These are phyloP conservation scores for Pythium rhizo-oryzae DNA, from an alignment of 352 stramenopile genomes.

Conservation along the genomic window DNA sequence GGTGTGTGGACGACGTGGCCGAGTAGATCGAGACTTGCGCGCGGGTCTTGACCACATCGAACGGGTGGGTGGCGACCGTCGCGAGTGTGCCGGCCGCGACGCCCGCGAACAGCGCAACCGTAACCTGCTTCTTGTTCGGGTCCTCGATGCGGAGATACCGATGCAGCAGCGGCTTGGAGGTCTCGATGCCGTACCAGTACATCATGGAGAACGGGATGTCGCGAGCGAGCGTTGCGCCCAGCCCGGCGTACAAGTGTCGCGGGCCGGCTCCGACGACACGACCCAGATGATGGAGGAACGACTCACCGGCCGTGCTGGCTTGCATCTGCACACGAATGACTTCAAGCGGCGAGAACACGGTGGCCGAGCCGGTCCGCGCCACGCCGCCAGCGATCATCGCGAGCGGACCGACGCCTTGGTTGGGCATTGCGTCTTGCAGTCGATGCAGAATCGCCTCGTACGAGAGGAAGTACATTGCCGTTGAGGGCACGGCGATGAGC, in stretches of 20 bases:
- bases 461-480: conserved; percentile 93
- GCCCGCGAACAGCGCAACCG: conserved; percentile 84
- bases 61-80: conserved; percentile 91
- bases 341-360: conserved; percentile 85
- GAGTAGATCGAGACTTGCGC: conserved; percentile 66
- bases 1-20: conserved; percentile 22
- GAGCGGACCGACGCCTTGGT: conserved; percentile 41
- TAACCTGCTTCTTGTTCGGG: conserved; percentile 36
- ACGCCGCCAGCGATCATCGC: conserved; percentile 54
- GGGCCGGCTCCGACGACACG: conserved; percentile 44
- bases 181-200: conserved; percentile 94
- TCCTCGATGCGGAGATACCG: conserved; percentile 36
- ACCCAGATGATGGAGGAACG: conserved; percentile 50
- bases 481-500: conserved; percentile 92
- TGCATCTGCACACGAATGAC: conserved; percentile 90
- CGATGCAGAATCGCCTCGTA: conserved; percentile 84
- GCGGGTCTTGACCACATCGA: conserved; percentile 96
- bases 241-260: conserved; percentile 61
- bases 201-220: conserved; percentile 96
- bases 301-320: conserved; percentile 49
- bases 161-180: conserved; percentile 57
- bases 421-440: conserved; percentile 42
- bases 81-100: conserved; percentile 83
- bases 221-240: conserved; percentile 90
- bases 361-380: conserved; percentile 56